Percentiles rank a stretch among this genome's conserved stretches.
Evolutionary conservation across 2,329 filamentous ascomycete genomes (phyloP).

Genomic region (Penicillium polonicum): DNA sequence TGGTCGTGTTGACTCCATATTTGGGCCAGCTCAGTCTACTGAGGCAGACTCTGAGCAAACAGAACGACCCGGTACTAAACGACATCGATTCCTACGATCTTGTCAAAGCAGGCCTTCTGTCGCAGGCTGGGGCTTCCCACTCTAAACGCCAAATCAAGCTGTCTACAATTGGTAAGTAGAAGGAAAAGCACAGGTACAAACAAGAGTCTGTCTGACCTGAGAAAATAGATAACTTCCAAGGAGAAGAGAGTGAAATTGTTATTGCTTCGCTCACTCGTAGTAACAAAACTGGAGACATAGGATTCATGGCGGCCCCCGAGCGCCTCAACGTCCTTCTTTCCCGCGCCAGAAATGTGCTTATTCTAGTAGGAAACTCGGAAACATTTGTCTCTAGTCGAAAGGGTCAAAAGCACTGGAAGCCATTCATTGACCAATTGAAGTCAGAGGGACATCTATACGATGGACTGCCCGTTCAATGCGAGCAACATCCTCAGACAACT

Average conservation of each 20-base stretch:
- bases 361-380: conserved; percentile 68
- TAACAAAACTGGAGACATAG: conserved; percentile 63
- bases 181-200: neutral
- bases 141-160: conserved; percentile 57
- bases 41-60: conserved; percentile 50
- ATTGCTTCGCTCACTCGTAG: conserved; percentile 67
- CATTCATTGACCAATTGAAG: conserved; percentile 58
- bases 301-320: conserved; percentile 66
- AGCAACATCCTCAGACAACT: conserved; percentile 55
- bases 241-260: conserved; percentile 73
- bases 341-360: conserved; percentile 62
- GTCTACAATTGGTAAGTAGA: conserved; percentile 65
- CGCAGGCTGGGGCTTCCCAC: conserved; percentile 51
- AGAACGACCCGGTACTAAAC: conserved; percentile 65
- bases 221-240: conserved; percentile 69
- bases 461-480: conserved; percentile 61
- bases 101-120: conserved; percentile 61
- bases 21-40: conserved; percentile 66
- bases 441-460: conserved; percentile 54
- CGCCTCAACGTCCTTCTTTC: conserved; percentile 70
- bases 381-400: conserved; percentile 64
- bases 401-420: conserved; percentile 57
- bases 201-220: conserved; percentile 1
- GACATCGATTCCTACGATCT: conserved; percentile 67
- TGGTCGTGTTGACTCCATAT: conserved; percentile 72